Percentiles rank a stretch among this genome's conserved stretches.
Conservation (phyloP, 2,329 filamentous ascomycete species). For the Aureobasidium sp. region DNA sequence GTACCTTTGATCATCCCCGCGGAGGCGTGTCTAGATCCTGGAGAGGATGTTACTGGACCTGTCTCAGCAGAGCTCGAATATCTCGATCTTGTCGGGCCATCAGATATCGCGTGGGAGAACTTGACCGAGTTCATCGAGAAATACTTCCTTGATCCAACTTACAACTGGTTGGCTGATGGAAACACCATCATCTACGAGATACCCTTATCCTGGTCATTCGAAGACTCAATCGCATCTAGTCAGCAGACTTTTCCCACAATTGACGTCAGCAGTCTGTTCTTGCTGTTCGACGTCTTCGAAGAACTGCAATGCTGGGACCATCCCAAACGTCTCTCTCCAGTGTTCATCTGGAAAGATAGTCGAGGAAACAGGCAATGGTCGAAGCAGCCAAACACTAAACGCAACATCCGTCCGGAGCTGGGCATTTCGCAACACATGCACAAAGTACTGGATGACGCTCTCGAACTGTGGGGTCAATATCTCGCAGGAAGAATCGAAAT, state of each 20-base stretch:
- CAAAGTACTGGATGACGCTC: background rate
- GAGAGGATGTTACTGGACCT: background rate
- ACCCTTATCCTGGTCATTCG: background rate
- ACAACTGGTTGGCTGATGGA: background rate
- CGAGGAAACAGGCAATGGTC: background rate
- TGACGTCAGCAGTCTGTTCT: background rate
- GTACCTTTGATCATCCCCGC: background rate
- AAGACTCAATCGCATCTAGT: background rate
- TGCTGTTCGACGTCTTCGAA: background rate
- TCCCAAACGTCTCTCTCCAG: background rate
- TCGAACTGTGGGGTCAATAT: background rate
- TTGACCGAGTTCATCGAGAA: background rate
- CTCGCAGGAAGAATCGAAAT: background rate
- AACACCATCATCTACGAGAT: background rate
- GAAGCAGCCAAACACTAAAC: background rate
- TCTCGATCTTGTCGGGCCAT: background rate
- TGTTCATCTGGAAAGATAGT: background rate
- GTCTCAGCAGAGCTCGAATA: background rate
- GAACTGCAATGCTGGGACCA: background rate
- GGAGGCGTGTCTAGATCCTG: background rate
- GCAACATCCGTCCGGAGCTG: background rate
- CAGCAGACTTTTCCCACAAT: background rate
- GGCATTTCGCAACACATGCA: background rate
- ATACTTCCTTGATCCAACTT: background rate
- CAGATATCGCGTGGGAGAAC: background rate